Evolutionary conservation across 768 basidiomycete genomes (phyloP).

Genomic region (Serendipita sp.): DNA sequence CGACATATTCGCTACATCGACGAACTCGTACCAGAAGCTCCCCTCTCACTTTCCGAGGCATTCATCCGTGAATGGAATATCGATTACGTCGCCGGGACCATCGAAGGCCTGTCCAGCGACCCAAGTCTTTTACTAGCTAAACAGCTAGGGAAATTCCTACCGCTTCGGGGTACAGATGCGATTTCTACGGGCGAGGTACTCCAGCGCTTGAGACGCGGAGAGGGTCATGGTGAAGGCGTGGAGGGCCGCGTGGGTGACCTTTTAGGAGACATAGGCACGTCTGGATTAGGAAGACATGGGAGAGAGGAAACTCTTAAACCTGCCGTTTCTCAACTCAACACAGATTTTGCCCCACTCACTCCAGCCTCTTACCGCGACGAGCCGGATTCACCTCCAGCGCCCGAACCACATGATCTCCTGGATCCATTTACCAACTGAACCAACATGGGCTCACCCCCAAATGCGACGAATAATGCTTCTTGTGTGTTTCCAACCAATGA

Average conservation of each 20-base stretch:
- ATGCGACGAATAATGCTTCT: too few species aligned
- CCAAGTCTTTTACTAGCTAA: background rate
- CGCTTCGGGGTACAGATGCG: background rate
- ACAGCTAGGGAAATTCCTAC: background rate
- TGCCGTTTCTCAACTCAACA: background rate
- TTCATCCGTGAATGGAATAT: conserved; percentile 3
- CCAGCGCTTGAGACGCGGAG: background rate
- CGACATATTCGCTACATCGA: conserved; percentile 4
- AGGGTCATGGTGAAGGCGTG: background rate
- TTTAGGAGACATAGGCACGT: background rate
- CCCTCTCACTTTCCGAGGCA: background rate
- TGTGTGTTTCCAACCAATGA: too few species aligned
- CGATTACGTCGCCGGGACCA: background rate
- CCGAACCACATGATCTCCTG: background rate
- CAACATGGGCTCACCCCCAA: too few species aligned
- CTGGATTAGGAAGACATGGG: background rate
- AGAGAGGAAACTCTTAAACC: background rate
- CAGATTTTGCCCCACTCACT: conserved; percentile 1
- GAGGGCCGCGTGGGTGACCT: background rate
- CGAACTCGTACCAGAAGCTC: background rate
- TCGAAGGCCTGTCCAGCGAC: background rate
- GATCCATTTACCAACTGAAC: background rate
- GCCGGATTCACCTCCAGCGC: background rate
- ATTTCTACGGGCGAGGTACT: conserved; percentile 2
- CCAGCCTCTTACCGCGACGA: background rate